These are phyloP conservation scores for Cyclotella kingstonii DNA, from an alignment of 108 stramenopile species.

Conservation along the genomic window DNA sequence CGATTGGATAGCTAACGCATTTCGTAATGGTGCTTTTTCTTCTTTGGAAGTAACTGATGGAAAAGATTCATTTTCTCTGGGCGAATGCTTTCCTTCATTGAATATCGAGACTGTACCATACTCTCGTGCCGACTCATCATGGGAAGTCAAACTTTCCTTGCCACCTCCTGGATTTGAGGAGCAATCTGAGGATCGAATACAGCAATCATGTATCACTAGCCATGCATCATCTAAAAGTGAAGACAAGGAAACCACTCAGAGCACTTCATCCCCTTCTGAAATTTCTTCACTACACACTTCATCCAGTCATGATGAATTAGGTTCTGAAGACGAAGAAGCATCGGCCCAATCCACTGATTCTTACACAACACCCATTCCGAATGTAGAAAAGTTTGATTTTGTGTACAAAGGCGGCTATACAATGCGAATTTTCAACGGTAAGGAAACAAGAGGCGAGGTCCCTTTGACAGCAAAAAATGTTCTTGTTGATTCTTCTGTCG, in stretches of 20 bases:
- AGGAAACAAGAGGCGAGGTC: conserved; percentile 29
- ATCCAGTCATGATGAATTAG: conserved; percentile 6
- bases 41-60: conserved; percentile 15
- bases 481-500: conserved; percentile 27
- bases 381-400: conserved; percentile 21
- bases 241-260: conserved; percentile 10
- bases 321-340: conserved; percentile 9
- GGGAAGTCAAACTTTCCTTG: background rate
- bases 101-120: conserved; percentile 5
- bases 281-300: conserved; percentile 30
- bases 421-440: conserved; percentile 18
- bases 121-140: background rate
- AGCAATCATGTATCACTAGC: background rate
- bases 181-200: background rate
- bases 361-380: background rate
- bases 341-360: conserved; percentile 3
- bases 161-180: conserved; percentile 27
- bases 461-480: conserved; percentile 27
- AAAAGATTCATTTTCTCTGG: conserved; percentile 9
- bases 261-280: conserved; percentile 29
- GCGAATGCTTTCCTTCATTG: conserved; percentile 1
- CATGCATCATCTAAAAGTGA: conserved; percentile 1
- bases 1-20: conserved; percentile 24
- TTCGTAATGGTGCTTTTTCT: conserved; percentile 19
- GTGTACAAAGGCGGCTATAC: conserved; percentile 36